Base-by-base conservation (phyloP, 495 filamentous ascomycete species). In the Penicillium simplicissimum region DNA sequence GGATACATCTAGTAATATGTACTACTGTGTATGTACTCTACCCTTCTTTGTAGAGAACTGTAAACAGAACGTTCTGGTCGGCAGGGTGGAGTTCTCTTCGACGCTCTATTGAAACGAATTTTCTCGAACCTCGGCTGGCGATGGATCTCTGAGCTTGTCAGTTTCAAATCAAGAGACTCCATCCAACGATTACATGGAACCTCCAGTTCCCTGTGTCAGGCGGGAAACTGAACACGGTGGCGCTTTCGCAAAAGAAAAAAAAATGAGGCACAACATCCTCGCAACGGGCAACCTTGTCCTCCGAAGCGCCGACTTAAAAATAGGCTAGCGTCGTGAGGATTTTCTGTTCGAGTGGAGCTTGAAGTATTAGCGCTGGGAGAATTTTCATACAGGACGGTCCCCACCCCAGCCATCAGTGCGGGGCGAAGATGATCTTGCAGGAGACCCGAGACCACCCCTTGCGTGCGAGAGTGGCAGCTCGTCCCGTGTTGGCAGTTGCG, bases 401-500 rank as follows among this genome's bases (percentile, higher is more conserved):
- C 54, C 51, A 49, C 40, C 37, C 48, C 33, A 59, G 65, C 59
- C 65, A 65, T 58, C 61, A 68, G 54, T 67, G 69, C 67, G 69
- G 69, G 69, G 67, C 69, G 61, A 53, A 64, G 68, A 69, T 65
- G 68, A 71, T 71, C 66, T 67, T 60, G 68, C 66, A 71, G 64
- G 47, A 55, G 42, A 64, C 52, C 31, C n/a, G n/a, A n/a, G n/a
- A n/a, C n/a, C n/a, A n/a, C n/a, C n/a, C n/a, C n/a, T n/a, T n/a
- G n/a, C n/a, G n/a, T n/a, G n/a, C n/a, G n/a, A n/a, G n/a, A n/a
- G n/a, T n/a, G n/a, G n/a, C n/a, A n/a, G n/a, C n/a, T n/a, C n/a
- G n/a, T n/a, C n/a, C n/a, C n/a, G n/a, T n/a, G n/a, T n/a, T n/a
- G n/a, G n/a, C n/a, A n/a, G n/a, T n/a, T n/a, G n/a, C n/a, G n/a